A percentile compares a stretch with the other conserved stretches of the same genome.
Evolutionary conservation across 1,284 basidiomycete genomes (phyloP).

Genomic region (Phellinidium pouzarii): DNA sequence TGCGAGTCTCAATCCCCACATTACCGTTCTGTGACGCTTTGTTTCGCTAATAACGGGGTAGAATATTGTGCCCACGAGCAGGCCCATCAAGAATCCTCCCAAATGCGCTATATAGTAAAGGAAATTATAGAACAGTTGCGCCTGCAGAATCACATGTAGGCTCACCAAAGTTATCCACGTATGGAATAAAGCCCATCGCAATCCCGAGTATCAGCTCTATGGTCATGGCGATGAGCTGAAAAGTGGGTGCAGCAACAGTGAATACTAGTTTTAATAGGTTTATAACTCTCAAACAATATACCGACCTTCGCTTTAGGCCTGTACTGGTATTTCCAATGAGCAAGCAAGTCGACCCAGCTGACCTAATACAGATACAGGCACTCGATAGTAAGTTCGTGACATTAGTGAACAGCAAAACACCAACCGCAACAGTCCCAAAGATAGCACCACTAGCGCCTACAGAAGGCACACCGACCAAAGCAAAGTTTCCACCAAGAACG

Average conservation of each 20-base stretch:
- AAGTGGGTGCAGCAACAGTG: slow-evolving; percentile 8
- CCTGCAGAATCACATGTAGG: slow-evolving; percentile 12
- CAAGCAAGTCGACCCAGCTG: slow-evolving; percentile 81
- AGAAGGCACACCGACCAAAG: slow-evolving; percentile 85
- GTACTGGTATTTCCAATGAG: slow-evolving; percentile 89
- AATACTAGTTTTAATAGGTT: not conserved
- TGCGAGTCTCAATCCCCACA: slow-evolving; percentile 67
- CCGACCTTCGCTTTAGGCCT: slow-evolving; percentile 69
- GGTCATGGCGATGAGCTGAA: slow-evolving; percentile 70
- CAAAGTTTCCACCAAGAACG: slow-evolving; percentile 86
- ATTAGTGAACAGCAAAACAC: slow-evolving; percentile 20
- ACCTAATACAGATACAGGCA: slow-evolving; percentile 33
- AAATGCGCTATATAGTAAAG: slow-evolving; percentile 48
- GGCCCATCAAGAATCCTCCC: slow-evolving; percentile 78
- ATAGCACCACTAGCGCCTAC: slow-evolving; percentile 92
- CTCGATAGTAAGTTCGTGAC: slow-evolving; percentile 4
- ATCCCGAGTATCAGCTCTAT: slow-evolving; percentile 82
- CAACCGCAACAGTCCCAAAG: slow-evolving; percentile 83
- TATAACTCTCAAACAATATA: slow-evolving; percentile 1
- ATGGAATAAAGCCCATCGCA: slow-evolving; percentile 80
- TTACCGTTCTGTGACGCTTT: slow-evolving; percentile 64
- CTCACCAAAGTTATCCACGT: slow-evolving; percentile 74
- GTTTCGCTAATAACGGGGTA: slow-evolving; percentile 86
- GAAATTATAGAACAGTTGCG: not conserved
- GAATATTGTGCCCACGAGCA: slow-evolving; percentile 75